A percentile compares a stretch with the other conserved stretches of the same genome.
phyloP scores from a whole-genome alignment of 768 basidiomycete species.

The Boletus reticulatus region DNA sequence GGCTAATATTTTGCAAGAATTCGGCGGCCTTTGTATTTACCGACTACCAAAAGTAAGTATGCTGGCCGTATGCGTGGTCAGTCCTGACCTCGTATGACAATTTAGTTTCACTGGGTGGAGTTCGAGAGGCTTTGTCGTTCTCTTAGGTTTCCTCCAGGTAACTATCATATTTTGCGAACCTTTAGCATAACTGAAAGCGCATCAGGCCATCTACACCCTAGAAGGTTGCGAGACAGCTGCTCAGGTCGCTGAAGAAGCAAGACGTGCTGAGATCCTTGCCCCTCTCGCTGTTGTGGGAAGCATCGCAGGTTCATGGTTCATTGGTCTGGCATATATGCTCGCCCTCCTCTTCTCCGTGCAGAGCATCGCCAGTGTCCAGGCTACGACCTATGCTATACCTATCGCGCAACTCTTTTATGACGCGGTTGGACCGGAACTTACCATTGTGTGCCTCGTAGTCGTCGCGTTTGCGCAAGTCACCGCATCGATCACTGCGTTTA shows the following conservation, averaged over 20 bases:
- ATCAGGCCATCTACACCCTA: constrained; percentile 54
- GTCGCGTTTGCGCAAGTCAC: constrained; percentile 50
- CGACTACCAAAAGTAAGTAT: constrained; percentile 49
- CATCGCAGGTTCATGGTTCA: constrained; percentile 55
- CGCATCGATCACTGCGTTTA: constrained; percentile 57
- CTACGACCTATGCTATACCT: constrained; percentile 53
- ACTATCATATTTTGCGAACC: not conserved
- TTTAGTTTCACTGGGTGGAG: constrained; percentile 54
- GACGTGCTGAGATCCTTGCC: constrained; percentile 53
- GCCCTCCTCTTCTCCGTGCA: constrained; percentile 58
- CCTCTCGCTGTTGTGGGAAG: constrained; percentile 56
- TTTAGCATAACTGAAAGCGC: not conserved
- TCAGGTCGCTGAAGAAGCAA: constrained; percentile 61
- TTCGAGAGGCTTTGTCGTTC: constrained; percentile 53
- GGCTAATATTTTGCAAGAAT: constrained; percentile 37
- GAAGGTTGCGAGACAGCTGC: constrained; percentile 64
- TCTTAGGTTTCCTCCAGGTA: constrained; percentile 48
- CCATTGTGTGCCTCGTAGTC: constrained; percentile 50
- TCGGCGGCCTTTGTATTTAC: constrained; percentile 53
- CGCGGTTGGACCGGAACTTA: constrained; percentile 45
- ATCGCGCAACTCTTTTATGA: constrained; percentile 59
- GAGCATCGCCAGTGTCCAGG: constrained; percentile 47
- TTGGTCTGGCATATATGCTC: constrained; percentile 57
- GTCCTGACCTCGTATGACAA: not conserved
- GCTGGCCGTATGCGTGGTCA: not conserved